phyloP scores from a whole-genome alignment of 2,329 filamentous ascomycete species.

The Diaporthe batatas region DNA sequence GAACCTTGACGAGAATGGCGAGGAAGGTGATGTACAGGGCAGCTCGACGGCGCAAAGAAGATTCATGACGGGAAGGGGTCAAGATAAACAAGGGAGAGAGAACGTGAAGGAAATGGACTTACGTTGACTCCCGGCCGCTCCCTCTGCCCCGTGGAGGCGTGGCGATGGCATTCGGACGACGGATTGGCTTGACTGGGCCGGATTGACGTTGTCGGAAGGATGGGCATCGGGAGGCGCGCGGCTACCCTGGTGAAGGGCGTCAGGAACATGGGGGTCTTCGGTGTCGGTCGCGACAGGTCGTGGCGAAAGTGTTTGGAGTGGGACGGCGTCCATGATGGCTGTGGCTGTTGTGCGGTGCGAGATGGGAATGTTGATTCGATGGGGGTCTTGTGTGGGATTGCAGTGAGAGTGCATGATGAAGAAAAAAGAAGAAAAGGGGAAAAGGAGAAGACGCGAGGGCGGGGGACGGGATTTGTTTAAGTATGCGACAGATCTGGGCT shows the following conservation, averaged over 20 bases:
- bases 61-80: not conserved
- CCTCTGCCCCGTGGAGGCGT: not conserved
- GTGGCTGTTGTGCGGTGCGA: not conserved
- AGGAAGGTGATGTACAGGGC: too few species aligned
- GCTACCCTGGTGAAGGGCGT: constrained; percentile 9
- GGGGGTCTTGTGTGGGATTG: not conserved
- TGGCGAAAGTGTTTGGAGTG: not conserved
- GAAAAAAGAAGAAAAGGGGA: constrained; percentile 10
- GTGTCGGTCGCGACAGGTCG: not conserved
- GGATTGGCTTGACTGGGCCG: not conserved
- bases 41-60: not conserved
- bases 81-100: too few species aligned
- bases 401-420: constrained; percentile 13
- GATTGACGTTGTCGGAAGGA: not conserved
- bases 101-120: not conserved
- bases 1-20: too few species aligned
- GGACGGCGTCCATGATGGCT: not conserved
- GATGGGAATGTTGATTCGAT: not conserved
- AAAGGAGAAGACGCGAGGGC: not conserved
- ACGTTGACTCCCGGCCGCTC: constrained; percentile 24
- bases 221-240: not conserved
- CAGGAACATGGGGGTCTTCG: not conserved
- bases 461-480: not conserved
- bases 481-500: not conserved
- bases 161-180: not conserved